Evolutionary conservation across 2,329 filamentous ascomycete genomes (phyloP).

Genomic region (Camillea tinctor): DNA sequence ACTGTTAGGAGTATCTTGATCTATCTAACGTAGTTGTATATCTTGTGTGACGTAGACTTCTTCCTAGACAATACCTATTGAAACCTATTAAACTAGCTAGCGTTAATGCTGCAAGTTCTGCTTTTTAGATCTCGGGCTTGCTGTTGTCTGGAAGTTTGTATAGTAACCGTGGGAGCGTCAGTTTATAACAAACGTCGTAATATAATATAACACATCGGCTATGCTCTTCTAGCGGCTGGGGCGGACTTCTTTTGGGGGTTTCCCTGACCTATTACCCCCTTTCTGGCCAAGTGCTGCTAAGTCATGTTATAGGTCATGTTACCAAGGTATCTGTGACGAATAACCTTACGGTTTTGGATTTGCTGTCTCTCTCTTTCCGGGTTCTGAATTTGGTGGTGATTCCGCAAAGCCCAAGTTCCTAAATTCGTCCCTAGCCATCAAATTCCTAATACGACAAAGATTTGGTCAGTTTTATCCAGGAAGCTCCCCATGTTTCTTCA

Average conservation of each 20-base stretch:
- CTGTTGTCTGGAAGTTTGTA: background rate
- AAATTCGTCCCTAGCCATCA: slow-evolving; percentile 96
- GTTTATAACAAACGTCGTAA: background rate
- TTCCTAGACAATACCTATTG: background rate
- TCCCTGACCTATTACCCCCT: too few species aligned
- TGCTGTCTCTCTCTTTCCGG: slow-evolving; percentile 29
- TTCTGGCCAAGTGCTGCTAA: too few species aligned
- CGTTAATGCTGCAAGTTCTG: background rate
- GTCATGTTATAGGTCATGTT: too few species aligned
- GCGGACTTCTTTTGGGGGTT: background rate
- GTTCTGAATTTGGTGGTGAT: slow-evolving; percentile 16
- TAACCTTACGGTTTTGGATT: background rate
- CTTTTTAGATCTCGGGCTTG: background rate
- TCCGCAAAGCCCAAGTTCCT: slow-evolving; percentile 78
- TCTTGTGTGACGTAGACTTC: background rate
- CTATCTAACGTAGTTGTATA: background rate
- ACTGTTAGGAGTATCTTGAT: too few species aligned
- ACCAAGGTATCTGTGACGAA: background rate
- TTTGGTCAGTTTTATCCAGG: background rate
- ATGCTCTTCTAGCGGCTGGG: background rate
- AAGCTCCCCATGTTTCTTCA: background rate
- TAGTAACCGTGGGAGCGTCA: background rate
- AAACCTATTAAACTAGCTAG: background rate
- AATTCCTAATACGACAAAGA: slow-evolving; percentile 57
- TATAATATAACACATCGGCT: background rate